phyloP scores from a whole-genome alignment of 257 asterid species.

The Solanum paucissectum region DNA sequence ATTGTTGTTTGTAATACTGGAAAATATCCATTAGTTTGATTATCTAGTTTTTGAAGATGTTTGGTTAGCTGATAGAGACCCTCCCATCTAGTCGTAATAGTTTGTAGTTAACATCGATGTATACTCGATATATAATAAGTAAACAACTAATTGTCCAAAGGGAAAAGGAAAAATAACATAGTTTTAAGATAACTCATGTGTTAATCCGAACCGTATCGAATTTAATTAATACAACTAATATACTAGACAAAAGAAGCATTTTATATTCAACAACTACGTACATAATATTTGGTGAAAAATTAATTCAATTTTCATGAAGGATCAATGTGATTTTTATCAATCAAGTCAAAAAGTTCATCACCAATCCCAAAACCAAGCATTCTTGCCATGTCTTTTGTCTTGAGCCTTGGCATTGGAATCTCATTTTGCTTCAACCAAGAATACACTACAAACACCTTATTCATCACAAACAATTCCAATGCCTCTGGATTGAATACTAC shows the following conservation, averaged over 20 bases:
- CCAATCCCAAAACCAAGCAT: slow-evolving; percentile 91
- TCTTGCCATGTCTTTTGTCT: slow-evolving; percentile 80
- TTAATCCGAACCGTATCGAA: background rate
- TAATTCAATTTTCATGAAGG: background rate
- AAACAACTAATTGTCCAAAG: background rate
- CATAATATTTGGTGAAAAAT: background rate
- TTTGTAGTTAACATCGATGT: too few relatives aligned
- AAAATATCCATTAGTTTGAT: background rate
- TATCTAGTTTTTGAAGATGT: too few relatives aligned
- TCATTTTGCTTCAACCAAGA: slow-evolving; percentile 62
- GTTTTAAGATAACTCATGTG: background rate
- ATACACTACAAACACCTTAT: slow-evolving; percentile 61
- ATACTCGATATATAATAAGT: background rate
- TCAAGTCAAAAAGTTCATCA: slow-evolving; percentile 71
- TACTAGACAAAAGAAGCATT: background rate
- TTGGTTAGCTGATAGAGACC: too few relatives aligned
- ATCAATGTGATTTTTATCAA: slow-evolving; percentile 25
- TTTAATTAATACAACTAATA: background rate
- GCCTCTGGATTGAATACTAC: slow-evolving; percentile 91
- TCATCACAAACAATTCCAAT: slow-evolving; percentile 61
- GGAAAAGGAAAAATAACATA: background rate
- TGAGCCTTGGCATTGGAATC: slow-evolving; percentile 50
- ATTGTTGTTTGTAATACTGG: too few relatives aligned
- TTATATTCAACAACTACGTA: background rate
- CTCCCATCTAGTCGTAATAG: too few relatives aligned